A percentile compares a stretch with the other conserved stretches of the same genome.
phyloP scores from a whole-genome alignment of 331 rosid species.

The Pyracantha coccinea region DNA sequence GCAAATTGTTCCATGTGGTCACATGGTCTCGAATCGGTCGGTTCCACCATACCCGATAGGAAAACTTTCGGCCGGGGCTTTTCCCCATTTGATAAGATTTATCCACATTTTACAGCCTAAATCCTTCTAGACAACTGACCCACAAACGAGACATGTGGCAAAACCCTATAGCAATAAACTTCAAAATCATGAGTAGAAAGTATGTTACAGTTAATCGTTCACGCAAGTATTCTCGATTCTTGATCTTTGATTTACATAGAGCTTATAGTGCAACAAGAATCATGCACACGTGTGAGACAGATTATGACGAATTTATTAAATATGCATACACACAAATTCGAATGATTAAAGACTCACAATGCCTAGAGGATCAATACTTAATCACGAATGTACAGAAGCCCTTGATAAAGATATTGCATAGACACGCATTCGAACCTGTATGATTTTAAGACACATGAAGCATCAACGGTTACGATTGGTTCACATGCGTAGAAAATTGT shows the following conservation, averaged over 20 bases:
- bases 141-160: neutral
- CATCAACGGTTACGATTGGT: neutral
- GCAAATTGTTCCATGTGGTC: constrained; percentile 69
- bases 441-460: neutral
- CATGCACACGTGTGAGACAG: fast-evolving
- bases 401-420: neutral
- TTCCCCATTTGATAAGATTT: neutral
- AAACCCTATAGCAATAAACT: neutral
- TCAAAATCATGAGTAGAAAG: neutral
- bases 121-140: neutral
- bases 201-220: neutral
- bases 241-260: neutral
- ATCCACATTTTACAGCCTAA: neutral
- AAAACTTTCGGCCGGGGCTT: neutral
- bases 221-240: fast-evolving
- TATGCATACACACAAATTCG: neutral
- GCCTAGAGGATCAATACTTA: no score
- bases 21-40: constrained; percentile 52
- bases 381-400: neutral
- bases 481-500: neutral
- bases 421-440: fast-evolving
- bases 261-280: neutral
- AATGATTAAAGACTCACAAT: neutral
- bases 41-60: constrained; percentile 43
- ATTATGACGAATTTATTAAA: neutral